phyloP scores from a whole-genome alignment of 2,329 filamentous ascomycete species.

The Pseudogymnoascus sp. region DNA sequence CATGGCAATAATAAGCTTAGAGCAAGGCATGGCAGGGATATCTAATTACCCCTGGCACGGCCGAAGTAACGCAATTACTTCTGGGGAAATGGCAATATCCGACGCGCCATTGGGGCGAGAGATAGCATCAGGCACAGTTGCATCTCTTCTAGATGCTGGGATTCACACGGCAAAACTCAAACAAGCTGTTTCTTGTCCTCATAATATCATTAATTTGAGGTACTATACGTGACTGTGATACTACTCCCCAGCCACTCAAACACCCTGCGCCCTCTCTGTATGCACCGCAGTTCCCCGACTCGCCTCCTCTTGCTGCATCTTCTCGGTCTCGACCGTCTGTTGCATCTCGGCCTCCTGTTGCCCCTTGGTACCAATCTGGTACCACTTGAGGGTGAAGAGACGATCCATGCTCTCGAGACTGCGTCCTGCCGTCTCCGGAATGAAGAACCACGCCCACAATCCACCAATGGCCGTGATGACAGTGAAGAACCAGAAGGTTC shows the following conservation, averaged over 20 bases:
- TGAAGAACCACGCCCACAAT: conserved; percentile 62
- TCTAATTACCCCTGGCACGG: background rate
- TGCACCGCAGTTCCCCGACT: background rate
- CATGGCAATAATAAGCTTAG: background rate
- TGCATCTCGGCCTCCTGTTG: conserved; percentile 44
- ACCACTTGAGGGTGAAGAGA: conserved; percentile 67
- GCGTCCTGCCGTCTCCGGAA: conserved; percentile 66
- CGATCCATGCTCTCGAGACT: conserved; percentile 63
- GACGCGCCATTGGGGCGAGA: background rate
- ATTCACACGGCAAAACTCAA: background rate
- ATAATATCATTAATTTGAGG: background rate
- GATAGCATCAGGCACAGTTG: background rate
- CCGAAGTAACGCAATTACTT: background rate
- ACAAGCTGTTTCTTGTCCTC: background rate
- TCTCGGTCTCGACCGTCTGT: conserved; percentile 38
- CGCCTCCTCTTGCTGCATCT: conserved; percentile 34
- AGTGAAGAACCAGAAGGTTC: conserved; percentile 72
- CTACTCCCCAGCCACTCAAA: background rate
- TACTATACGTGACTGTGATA: conserved; percentile 1
- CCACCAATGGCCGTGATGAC: conserved; percentile 61
- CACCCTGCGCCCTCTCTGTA: conserved; percentile 9
- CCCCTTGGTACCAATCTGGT: conserved; percentile 58
- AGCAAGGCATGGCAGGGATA: background rate
- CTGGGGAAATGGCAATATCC: background rate
- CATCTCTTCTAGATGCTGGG: background rate